Evolutionary conservation across 805 yeast genomes (phyloP).

Genomic region (Torulaspora delbrueckii): DNA sequence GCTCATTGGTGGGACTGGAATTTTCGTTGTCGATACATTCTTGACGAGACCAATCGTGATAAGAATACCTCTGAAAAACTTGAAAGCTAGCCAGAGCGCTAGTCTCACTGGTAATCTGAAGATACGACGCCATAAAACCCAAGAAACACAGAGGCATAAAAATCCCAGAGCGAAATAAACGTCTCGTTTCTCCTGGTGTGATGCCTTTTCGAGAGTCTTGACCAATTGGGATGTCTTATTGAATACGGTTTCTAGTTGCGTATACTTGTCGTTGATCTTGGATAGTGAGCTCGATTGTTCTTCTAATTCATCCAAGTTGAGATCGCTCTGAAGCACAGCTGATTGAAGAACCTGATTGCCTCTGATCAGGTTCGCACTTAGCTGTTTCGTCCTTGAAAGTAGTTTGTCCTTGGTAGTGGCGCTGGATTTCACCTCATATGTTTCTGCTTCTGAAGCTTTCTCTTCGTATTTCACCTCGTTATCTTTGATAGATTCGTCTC

Average conservation of each 20-base stretch:
- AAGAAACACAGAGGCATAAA: conserved; percentile 26
- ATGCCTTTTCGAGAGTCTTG: conserved; percentile 30
- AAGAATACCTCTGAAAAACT: conserved; percentile 37
- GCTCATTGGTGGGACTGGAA: conserved; percentile 7
- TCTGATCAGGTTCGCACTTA: conserved; percentile 32
- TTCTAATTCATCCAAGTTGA: conserved; percentile 33
- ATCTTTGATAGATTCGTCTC: conserved; percentile 19
- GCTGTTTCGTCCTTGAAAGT: conserved; percentile 25
- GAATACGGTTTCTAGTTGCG: conserved; percentile 28
- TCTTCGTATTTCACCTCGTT: conserved; percentile 8
- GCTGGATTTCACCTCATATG: background rate
- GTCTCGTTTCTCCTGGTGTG: conserved; percentile 34
- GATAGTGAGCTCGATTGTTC: conserved; percentile 31
- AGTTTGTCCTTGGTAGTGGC: conserved; percentile 26
- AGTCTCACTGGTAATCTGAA: conserved; percentile 33
- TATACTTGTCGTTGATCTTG: conserved; percentile 31
- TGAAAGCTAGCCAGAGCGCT: conserved; percentile 31
- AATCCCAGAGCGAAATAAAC: conserved; percentile 32
- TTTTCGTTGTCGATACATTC: conserved; percentile 2
- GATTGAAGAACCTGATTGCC: conserved; percentile 33
- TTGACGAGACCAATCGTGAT: conserved; percentile 26
- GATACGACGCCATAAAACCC: conserved; percentile 37
- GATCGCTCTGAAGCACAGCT: conserved; percentile 34
- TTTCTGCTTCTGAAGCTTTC: background rate
- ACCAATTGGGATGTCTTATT: conserved; percentile 30